phyloP scores from a whole-genome alignment of 1,284 basidiomycete species.

The Ganoderma resinaceum region DNA sequence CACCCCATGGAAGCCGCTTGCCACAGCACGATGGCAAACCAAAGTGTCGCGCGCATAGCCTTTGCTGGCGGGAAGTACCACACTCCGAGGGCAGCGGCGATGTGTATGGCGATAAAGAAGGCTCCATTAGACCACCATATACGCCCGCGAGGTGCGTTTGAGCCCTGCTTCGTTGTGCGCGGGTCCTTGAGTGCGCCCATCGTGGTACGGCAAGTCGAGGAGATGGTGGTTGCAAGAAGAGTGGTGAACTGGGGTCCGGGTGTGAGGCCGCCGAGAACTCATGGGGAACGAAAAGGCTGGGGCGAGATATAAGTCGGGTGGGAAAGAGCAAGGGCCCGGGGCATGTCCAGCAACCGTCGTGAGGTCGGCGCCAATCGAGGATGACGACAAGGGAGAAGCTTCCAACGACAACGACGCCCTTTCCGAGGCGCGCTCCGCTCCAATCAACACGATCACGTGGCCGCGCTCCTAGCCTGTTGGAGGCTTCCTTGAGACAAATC shows the following conservation, averaged over 20 bases:
- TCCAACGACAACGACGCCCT: slow-evolving; percentile 4
- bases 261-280: not conserved
- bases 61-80: slow-evolving; percentile 55
- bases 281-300: not conserved
- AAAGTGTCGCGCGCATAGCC: slow-evolving; percentile 54
- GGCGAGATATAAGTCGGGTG: slow-evolving; percentile 4
- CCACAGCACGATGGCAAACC: slow-evolving; percentile 66
- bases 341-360: slow-evolving; percentile 3
- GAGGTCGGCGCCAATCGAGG: not conserved
- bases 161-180: not conserved
- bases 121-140: slow-evolving; percentile 76
- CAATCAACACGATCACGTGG: slow-evolving; percentile 26
- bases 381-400: slow-evolving; percentile 2
- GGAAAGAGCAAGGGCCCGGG: not conserved
- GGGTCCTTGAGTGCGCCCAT: not conserved
- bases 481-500: not conserved
- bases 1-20: slow-evolving; percentile 79
- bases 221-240: slow-evolving; percentile 8
- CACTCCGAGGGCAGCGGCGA: slow-evolving; percentile 64
- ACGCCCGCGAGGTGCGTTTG: not conserved
- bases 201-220: not conserved
- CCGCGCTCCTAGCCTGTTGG: slow-evolving; percentile 13
- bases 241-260: slow-evolving; percentile 8
- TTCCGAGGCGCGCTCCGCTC: slow-evolving; percentile 20
- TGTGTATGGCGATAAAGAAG: slow-evolving; percentile 71